Conservation (phyloP, 306 rosid species). For the Purshia tridentata region DNA sequence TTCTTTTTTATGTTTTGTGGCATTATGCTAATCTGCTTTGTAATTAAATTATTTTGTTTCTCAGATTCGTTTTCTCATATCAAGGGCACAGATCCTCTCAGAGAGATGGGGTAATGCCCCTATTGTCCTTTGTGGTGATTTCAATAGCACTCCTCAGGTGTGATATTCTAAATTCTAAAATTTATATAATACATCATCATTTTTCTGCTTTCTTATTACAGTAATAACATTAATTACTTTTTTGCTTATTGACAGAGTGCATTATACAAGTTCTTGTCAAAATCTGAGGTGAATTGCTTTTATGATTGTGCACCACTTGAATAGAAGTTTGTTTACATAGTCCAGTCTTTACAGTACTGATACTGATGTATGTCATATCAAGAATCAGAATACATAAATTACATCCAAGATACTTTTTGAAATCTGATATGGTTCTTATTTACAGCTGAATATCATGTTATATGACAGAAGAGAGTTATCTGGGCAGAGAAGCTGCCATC, state of each 20-base stretch:
- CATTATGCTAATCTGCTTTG: slow-evolving; percentile 3
- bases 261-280: slow-evolving; percentile 78
- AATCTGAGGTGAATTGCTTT: slow-evolving; percentile 65
- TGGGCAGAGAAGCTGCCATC: slow-evolving; percentile 73
- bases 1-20: background rate
- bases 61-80: slow-evolving; percentile 71
- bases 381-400: slow-evolving; percentile 15
- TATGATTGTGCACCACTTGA: slow-evolving; percentile 19
- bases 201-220: background rate
- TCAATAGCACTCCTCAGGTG: slow-evolving; percentile 85
- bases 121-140: slow-evolving; percentile 81
- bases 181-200: background rate
- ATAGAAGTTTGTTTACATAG: slow-evolving; percentile 25
- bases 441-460: slow-evolving; percentile 63
- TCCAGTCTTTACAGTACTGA: slow-evolving; percentile 14
- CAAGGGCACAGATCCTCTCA: slow-evolving; percentile 66
- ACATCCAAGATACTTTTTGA: slow-evolving; percentile 15
- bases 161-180: slow-evolving; percentile 6
- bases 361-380: slow-evolving; percentile 6
- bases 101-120: slow-evolving; percentile 79
- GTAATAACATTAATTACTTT: slow-evolving; percentile 12
- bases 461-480: slow-evolving; percentile 74
- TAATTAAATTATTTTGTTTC: slow-evolving; percentile 23
- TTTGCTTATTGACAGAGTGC: slow-evolving; percentile 67
- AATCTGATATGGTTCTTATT: slow-evolving; percentile 33